phyloP scores from a whole-genome alignment of 192 early-diverging fungal genomes.

The Coemansia guatemalensis region DNA sequence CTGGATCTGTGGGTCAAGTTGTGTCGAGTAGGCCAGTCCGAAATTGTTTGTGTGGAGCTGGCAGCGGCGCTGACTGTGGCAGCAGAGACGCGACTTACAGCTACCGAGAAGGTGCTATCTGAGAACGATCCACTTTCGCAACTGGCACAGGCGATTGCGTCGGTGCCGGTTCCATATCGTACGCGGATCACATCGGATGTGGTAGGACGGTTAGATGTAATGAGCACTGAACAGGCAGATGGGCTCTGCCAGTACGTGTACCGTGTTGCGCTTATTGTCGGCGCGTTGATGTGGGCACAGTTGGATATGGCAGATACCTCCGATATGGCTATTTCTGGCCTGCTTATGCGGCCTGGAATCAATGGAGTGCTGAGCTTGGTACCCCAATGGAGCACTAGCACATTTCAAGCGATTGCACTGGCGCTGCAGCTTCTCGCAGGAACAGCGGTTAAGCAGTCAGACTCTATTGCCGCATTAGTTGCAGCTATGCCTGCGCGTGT shows the following conservation, averaged over 20 bases:
- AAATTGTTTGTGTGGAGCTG: conserved; percentile 23
- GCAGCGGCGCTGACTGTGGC: conserved; percentile 20
- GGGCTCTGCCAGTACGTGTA: background rate
- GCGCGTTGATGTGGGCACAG: conserved; percentile 8
- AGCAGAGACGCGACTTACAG: background rate
- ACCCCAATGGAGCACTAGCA: background rate
- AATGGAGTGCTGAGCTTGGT: conserved; percentile 1
- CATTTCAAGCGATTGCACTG: conserved; percentile 28
- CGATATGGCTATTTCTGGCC: conserved; percentile 17
- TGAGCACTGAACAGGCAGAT: background rate
- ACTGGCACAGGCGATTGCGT: background rate
- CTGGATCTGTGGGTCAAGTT: conserved; percentile 38
- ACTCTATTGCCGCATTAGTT: background rate
- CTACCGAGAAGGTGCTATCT: background rate
- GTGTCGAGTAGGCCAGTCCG: conserved; percentile 35
- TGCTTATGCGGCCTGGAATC: background rate
- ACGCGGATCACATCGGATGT: conserved; percentile 16
- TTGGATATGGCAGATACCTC: background rate
- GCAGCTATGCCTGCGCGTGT: conserved; percentile 9
- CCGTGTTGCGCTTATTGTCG: conserved; percentile 5
- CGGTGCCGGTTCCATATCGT: conserved; percentile 19
- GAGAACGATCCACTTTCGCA: background rate
- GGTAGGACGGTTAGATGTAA: conserved; percentile 19
- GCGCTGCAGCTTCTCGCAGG: conserved; percentile 36
- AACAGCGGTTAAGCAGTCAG: background rate